A percentile compares a stretch with the other conserved stretches of the same genome.
These are phyloP conservation scores for Carpinus viminea DNA, from an alignment of 306 rosid species.

Conservation along the genomic window DNA sequence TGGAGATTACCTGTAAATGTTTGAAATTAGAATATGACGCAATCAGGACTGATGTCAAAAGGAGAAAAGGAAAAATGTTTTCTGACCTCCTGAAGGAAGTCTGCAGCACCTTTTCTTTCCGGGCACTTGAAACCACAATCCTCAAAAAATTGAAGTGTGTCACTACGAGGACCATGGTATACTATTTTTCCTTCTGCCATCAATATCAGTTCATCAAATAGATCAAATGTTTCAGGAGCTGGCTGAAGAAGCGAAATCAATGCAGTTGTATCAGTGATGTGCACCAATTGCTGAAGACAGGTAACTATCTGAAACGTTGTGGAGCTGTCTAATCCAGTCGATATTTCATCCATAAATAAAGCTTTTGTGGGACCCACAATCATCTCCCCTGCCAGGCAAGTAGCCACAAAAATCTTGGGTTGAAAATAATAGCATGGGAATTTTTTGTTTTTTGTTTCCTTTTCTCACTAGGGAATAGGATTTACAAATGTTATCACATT, in stretches of 20 bases:
- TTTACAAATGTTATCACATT: neutral
- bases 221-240: constrained; percentile 77
- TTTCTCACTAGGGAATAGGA: constrained; percentile 22
- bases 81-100: constrained; percentile 79
- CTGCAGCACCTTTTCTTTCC: constrained; percentile 85
- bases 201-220: constrained; percentile 75
- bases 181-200: constrained; percentile 82
- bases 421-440: neutral
- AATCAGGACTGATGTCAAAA: neutral
- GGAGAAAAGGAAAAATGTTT: constrained; percentile 4
- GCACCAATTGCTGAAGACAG: constrained; percentile 77
- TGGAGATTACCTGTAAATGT: constrained; percentile 62
- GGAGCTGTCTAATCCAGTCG: constrained; percentile 87
- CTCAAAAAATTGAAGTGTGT: constrained; percentile 58
- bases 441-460: neutral
- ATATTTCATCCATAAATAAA: constrained; percentile 85
- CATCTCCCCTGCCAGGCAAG: constrained; percentile 70
- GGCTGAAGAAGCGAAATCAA: constrained; percentile 86
- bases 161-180: constrained; percentile 65
- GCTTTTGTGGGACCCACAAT: constrained; percentile 78
- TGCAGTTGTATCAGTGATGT: constrained; percentile 66
- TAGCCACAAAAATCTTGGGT: neutral
- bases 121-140: constrained; percentile 85
- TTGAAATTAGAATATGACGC: constrained; percentile 28
- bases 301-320: constrained; percentile 75